phyloP scores from a whole-genome alignment of 495 filamentous ascomycete species.

The Xylaria castorea region DNA sequence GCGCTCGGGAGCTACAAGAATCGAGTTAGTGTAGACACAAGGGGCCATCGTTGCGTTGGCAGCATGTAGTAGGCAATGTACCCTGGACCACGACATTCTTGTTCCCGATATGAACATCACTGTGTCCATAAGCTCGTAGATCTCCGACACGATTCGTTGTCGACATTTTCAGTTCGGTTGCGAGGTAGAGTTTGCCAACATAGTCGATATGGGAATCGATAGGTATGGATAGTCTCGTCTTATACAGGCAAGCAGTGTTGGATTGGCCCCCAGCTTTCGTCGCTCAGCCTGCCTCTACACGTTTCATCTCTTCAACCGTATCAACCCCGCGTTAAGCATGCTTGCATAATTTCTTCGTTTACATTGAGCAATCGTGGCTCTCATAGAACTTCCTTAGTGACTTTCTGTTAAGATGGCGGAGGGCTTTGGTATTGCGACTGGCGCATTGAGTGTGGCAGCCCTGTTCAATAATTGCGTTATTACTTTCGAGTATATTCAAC shows the following conservation, averaged over 20 bases:
- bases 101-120: not conserved
- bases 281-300: not conserved
- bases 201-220: not conserved
- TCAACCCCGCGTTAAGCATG: not conserved
- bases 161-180: not conserved
- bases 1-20: conserved; percentile 17
- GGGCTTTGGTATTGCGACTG: not conserved
- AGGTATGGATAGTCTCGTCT: too few relatives aligned
- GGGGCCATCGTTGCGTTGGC: not conserved
- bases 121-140: not conserved
- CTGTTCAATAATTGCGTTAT: not conserved
- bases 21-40: not conserved
- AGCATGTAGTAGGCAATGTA: not conserved
- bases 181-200: not conserved
- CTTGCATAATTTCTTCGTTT: not conserved
- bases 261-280: too few relatives aligned
- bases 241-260: too few relatives aligned
- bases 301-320: not conserved
- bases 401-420: not conserved
- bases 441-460: not conserved
- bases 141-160: not conserved
- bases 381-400: too few relatives aligned
- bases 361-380: too few relatives aligned
- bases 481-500: not conserved
- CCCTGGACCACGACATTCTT: not conserved